These are phyloP conservation scores for Artemisia argyi DNA, from an alignment of 129 eudicot species.

Conservation along the genomic window DNA sequence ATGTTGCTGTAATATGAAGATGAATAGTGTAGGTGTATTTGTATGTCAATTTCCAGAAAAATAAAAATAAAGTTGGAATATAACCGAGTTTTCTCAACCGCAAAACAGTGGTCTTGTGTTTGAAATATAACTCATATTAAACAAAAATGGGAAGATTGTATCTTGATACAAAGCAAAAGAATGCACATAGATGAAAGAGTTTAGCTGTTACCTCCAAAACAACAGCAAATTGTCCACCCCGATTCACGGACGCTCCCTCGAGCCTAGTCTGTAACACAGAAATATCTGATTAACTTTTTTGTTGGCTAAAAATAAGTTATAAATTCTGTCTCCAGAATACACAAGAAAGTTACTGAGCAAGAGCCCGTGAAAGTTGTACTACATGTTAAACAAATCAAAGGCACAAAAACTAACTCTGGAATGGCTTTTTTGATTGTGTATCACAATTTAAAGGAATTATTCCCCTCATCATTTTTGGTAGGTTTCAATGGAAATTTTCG, in stretches of 20 bases:
- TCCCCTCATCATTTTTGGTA: no score
- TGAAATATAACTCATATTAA: background rate
- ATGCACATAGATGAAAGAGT: conserved; percentile 7
- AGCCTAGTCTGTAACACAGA: conserved; percentile 71
- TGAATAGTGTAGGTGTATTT: background rate
- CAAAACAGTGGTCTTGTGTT: conserved; percentile 1
- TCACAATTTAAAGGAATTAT: no score
- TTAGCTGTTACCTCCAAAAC: conserved; percentile 76
- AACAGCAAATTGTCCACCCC: conserved; percentile 74
- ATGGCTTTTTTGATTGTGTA: no score
- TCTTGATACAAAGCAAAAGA: conserved; percentile 10
- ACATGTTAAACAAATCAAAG: no score
- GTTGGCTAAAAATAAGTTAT: background rate
- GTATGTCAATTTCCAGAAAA: conserved; percentile 6
- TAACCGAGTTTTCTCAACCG: background rate
- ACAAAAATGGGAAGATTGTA: background rate
- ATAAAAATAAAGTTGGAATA: background rate
- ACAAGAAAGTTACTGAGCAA: no score
- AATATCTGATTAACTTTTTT: background rate
- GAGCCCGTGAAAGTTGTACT: no score
- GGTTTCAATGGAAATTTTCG: no score
- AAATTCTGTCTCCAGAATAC: no score
- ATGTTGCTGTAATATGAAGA: background rate
- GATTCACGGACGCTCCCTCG: conserved; percentile 77
- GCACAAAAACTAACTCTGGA: background rate